phyloP scores from a whole-genome alignment of 495 filamentous ascomycete genomes.

The Penicillium angulare region DNA sequence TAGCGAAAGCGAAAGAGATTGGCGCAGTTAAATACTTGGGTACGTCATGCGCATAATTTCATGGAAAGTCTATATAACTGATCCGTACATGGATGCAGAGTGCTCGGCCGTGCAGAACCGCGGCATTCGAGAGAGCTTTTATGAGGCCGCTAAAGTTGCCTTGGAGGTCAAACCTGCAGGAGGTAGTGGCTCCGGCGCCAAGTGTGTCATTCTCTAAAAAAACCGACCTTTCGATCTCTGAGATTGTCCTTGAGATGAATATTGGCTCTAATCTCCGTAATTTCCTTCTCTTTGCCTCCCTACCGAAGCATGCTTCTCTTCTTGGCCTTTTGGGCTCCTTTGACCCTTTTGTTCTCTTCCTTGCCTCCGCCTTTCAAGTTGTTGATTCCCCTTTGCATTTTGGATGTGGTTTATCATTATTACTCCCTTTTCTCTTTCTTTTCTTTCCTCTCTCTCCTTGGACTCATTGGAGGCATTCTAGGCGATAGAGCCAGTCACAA shows the following conservation, averaged over 20 bases:
- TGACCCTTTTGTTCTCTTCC: background rate
- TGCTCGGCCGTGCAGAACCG: constrained; percentile 97
- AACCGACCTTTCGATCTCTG: background rate
- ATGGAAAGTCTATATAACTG: no score
- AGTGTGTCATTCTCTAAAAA: constrained; percentile 37
- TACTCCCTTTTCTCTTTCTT: constrained; percentile 1
- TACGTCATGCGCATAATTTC: constrained; percentile 30
- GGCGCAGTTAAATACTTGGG: constrained; percentile 83
- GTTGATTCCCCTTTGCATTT: constrained; percentile 33
- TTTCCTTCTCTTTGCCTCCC: background rate
- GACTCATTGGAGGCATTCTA: constrained; percentile 1
- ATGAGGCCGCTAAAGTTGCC: constrained; percentile 95
- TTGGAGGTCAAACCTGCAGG: constrained; percentile 70
- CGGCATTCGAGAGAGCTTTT: constrained; percentile 97
- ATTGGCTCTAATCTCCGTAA: no score
- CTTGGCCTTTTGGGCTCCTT: background rate
- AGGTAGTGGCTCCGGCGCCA: constrained; percentile 30
- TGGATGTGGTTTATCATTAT: constrained; percentile 2
- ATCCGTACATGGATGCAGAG: constrained; percentile 62
- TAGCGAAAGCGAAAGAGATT: constrained; percentile 90
- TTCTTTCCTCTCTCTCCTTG: constrained; percentile 5
- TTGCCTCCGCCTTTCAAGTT: constrained; percentile 1
- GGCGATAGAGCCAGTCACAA: no score
- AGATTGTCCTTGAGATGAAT: no score
- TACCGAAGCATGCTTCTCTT: no score